Evolutionary conservation across 306 rosid species (phyloP).

Genomic region (Acacia acuminata): DNA sequence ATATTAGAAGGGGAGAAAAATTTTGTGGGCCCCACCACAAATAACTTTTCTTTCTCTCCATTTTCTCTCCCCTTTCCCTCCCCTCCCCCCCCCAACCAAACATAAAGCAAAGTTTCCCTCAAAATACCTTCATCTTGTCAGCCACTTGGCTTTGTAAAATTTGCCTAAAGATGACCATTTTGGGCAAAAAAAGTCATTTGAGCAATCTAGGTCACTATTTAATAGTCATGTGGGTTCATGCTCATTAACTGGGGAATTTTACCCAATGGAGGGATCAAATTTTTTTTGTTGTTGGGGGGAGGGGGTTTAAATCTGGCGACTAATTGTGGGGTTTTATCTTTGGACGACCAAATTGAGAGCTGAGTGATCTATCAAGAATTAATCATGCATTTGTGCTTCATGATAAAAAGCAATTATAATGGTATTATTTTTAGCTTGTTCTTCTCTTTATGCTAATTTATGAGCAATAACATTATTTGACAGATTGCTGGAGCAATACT

Average conservation of each 20-base stretch:
- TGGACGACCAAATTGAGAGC: background rate
- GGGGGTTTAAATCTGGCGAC: background rate
- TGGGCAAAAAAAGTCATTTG: background rate
- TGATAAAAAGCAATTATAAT: slow-evolving; percentile 16
- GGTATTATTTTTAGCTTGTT: background rate
- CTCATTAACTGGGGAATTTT: background rate
- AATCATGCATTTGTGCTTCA: background rate
- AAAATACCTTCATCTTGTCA: background rate
- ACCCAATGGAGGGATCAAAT: background rate
- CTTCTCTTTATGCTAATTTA: slow-evolving; percentile 27
- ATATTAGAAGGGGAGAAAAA: no score
- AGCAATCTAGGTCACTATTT: background rate
- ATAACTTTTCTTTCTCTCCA: no score
- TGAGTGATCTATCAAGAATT: background rate
- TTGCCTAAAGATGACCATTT: background rate
- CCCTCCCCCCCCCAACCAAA: no score
- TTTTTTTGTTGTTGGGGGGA: no score
- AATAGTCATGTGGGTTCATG: background rate
- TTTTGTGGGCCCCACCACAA: no score
- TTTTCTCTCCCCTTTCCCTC: no score
- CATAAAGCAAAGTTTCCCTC: background rate
- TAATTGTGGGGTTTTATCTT: background rate
- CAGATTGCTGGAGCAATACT: slow-evolving; percentile 86
- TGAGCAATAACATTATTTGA: slow-evolving; percentile 38
- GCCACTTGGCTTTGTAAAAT: background rate